Base-by-base conservation (phyloP, 495 filamentous ascomycete species). In the Penicillium tannophilum region DNA sequence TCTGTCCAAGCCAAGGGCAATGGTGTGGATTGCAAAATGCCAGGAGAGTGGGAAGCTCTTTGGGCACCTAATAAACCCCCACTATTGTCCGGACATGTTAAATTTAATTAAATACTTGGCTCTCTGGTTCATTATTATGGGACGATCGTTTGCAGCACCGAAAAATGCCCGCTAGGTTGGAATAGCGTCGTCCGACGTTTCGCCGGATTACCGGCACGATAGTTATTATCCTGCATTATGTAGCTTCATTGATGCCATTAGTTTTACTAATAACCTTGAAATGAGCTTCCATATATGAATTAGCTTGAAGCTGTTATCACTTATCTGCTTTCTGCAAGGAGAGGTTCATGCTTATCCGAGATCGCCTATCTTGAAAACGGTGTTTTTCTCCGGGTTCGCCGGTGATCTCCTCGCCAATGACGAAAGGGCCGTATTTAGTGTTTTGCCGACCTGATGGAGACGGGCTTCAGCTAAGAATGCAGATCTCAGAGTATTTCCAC, bases 401-500 rank as follows among this genome's bases (percentile, higher is more conserved):
- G 39, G 39, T 41, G 14, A n/a, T 14, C 7, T 10, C 39, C 16
- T 41, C 39, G 39, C 7, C 39, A 41, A 41, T n/a, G 14, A 41
- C 16, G 10, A n/a, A 41, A 41, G 3, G 14, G 17, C 39, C 16
- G 39, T 14, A 41, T 4, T n/a, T 17, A 12, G 39, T 16, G n/a
- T 5, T 41, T 17, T 41, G 39, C 39, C 39, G 39, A 41, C 2
- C 6, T 16, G 12, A 36, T 11, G 12, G 33, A 11, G 33, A 16
- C 14, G 6, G 6, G 5, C 14, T n/a, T 41, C 14, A 41, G 39
- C 39, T 41, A 41, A 8, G 4, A 17, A 2, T 41, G 39, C 39
- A 41, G 39, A 41, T 41, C 39, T 41, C n/a, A 17, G 14, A 41
- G 39, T n/a, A 41, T 41, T 41, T 41, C 39, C 39, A 41, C 39